A percentile compares a stretch with the other conserved stretches of the same genome.
phyloP scores from a whole-genome alignment of 1,284 basidiomycete species.

The Amylostereum chailletii region DNA sequence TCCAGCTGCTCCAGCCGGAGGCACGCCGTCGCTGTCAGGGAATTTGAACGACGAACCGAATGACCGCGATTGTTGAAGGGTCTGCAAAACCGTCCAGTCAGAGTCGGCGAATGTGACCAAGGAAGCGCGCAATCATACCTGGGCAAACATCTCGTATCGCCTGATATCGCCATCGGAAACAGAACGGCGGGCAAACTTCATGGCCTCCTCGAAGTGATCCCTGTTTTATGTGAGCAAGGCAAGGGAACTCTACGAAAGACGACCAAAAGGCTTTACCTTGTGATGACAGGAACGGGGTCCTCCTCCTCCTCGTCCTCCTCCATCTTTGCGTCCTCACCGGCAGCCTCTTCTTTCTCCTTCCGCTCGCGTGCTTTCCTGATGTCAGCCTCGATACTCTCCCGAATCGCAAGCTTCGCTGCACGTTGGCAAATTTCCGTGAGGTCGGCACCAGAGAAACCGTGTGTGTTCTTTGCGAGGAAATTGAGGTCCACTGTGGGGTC shows the following conservation, averaged over 20 bases:
- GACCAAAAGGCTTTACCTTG: conserved; percentile 37
- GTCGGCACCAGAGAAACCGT: conserved; percentile 99
- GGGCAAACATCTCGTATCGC: conserved; percentile 87
- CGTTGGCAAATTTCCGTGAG: conserved; percentile 98
- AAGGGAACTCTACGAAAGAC: conserved; percentile 1
- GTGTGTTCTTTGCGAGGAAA: conserved; percentile 90
- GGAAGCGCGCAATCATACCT: conserved; percentile 33
- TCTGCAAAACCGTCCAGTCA: conserved; percentile 32
- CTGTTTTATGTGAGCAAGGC: conserved; percentile 20
- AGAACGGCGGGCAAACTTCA: conserved; percentile 88
- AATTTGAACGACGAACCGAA: conserved; percentile 94
- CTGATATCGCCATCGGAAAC: conserved; percentile 94
- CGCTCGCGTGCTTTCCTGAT: conserved; percentile 77
- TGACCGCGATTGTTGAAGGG: conserved; percentile 80
- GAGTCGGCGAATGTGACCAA: conserved; percentile 3
- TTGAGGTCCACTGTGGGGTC: conserved; percentile 77
- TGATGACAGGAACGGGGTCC: conserved; percentile 96
- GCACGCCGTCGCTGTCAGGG: conserved; percentile 66
- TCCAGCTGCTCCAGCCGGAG: conserved; percentile 36
- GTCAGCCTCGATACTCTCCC: conserved; percentile 92
- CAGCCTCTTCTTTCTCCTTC: conserved; percentile 72
- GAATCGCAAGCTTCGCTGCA: conserved; percentile 93
- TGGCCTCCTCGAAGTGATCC: conserved; percentile 96
- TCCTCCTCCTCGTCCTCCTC: conserved; percentile 75
- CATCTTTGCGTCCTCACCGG: conserved; percentile 59